Evolutionary conservation across 495 filamentous ascomycete genomes (phyloP), one percentile per base, ranked within the genome.

Genomic region (Neurospora sp.): DNA sequence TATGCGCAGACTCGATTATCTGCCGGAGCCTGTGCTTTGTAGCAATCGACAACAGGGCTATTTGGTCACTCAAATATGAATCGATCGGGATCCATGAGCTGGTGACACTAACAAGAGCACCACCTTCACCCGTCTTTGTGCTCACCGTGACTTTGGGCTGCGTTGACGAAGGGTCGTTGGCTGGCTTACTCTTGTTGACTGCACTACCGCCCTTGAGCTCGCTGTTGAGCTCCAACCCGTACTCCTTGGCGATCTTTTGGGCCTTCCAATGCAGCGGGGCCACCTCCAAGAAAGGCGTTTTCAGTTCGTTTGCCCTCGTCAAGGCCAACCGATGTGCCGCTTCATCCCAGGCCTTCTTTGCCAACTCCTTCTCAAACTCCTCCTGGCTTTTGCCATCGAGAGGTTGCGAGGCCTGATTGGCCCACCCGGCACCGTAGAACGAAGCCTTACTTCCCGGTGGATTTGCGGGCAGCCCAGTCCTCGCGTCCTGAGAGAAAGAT

Each of bases 11-110:
- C 75, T 93, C 90, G 31, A 96, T 72, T 14, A 96, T 79, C 4
- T 87, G 85, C 48, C 90, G 83, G 37, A 96, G 46, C 31, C 91
- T 87, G 76, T 94, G 90, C 73, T 93, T 90, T 42, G 91, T 88
- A 8, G 91, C 90, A 39, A 96, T 86, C 10, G 92, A 94, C 39
- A 96, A 71, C 37, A 96, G 83, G 37, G 91, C 88, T 22, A 96
- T 76, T 69, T 97, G 89, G 69, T 97, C 92, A 16, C 89, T 89
- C 40, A 96, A 80, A 41, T 85, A 87, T 2, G 90, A 85, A 11
- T 91, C 91, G 37, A 87, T 82, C 18, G 89, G 89, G 27, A 94
- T 86, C n/a, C 92, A 84, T 3, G 89, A 88, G 2, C 89, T 89
- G 3, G 84, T 86, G 5, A 90, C 88, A 18, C 85, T 77, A 3